Evolutionary conservation across 352 stramenopile genomes (phyloP), one percentile per base, ranked within the genome.

Genomic region (Phytophthora idaei): DNA sequence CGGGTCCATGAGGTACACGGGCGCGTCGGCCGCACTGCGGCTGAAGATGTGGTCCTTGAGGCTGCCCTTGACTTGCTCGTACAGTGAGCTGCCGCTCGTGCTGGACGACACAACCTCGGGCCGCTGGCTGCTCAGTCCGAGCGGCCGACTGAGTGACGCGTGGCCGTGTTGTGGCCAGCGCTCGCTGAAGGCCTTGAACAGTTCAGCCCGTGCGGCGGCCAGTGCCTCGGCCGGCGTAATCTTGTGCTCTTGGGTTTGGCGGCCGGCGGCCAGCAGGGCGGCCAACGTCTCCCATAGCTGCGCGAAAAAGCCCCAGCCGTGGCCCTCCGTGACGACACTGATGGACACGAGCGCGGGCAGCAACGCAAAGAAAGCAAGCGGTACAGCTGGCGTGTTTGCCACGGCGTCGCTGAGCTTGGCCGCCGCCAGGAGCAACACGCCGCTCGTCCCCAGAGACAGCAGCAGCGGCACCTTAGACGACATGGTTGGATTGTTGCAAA

Each of bases 1-100:
- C 14, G 77, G 64, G 62, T 93, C 82, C 77, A 90, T 89, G 27
- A 91, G 78, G 54, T 93, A 93, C 52, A 91, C 75, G 28, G 81
- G 82, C 39, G 77, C 76, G 47, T 89, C 81, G 7, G 57, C 55
- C 14, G 36, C 57, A 9, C 55, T 56, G 12, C 59, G 68, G 14
- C 60, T 46, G 57, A 92, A 90, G 15, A 80, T 51, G 47, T 92
- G 84, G 67, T 92, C 81, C 5, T 67, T 70, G 14, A 92, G 52
- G 5, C 77, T 74, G 17, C 77, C 76, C 32, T 82, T 76, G 9
- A 92, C 80, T 42, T 90, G 80, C 25, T 90, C 81, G 41, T 92
- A 92, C 9, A 92, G 61, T 32, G 81, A 90, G 52, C 88, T 90
- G 60, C 69, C 69, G 34, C 64, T 83, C 15, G 76, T 79, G 28